Base-by-base conservation (phyloP, 2,329 filamentous ascomycete genomes). In the Teratosphaeria zuluensis region DNA sequence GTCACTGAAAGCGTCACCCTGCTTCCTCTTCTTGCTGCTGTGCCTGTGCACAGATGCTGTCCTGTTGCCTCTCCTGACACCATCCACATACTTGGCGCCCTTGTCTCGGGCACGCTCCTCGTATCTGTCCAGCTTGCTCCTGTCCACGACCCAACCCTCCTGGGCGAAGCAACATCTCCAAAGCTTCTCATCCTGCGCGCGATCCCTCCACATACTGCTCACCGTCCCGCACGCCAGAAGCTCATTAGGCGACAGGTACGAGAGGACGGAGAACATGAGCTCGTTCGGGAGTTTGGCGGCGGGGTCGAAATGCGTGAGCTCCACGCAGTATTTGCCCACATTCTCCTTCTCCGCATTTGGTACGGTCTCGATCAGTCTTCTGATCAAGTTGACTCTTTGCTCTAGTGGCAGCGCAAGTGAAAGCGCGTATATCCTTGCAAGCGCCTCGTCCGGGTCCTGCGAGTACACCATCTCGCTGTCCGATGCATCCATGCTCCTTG, bases 251-350 rank as follows among this genome's bases (percentile, higher is more conserved):
- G 92, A 88, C 55, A 99, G 85, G 69, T 91, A 94, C 16, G 88
- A 86, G 51, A 99, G 86, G 52, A 97, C 87, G 68, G 95, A 88
- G 52, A 94, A 85, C 61, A 90, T 95, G 67, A 99, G 88, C 72
- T 99, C 94, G 30, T 89, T 85, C 0, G 94, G 94, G 0, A 99
- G 83, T 67, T 90, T 85, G 63, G 84, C 79, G 51, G 96, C 85
- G 57, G 96, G 96, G 74, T 99, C 90, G 75, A 96, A 92, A 73
- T 96, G 97, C 85, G 56, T 92, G 82, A 3, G 91, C 89, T 63
- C 59, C 31, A 63, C 56, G 55, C 62, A 62, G 57, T 64, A 63
- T 4, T 61, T 58, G 19, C 58, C 56, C 19, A 64, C 48, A 6
- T 33, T 31, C 28, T 64, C 62, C 51, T 64, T 64, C 21, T 62